phyloP scores from a whole-genome alignment of 805 yeast genomes.

The Lipomyces oligophaga region DNA sequence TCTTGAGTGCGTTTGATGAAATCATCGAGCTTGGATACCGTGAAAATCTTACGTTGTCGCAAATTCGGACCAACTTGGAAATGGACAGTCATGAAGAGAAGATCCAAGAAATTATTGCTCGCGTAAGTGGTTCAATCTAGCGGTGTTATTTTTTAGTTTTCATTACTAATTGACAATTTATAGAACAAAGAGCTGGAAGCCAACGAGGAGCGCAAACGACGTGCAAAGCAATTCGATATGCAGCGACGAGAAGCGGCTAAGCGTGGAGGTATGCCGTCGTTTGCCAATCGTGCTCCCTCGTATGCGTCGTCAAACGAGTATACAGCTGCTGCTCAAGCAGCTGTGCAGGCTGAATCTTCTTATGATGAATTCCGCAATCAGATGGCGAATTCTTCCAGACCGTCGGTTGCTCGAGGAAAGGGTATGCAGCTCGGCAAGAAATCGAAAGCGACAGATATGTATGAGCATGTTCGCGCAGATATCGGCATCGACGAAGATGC shows the following conservation, averaged over 20 bases:
- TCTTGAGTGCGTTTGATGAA: constrained; percentile 90
- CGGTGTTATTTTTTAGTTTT: too few species aligned
- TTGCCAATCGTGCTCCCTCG: constrained; percentile 11
- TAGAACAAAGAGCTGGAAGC: constrained; percentile 95
- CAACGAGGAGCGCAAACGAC: constrained; percentile 91
- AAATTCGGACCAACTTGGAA: constrained; percentile 82
- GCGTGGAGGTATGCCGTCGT: constrained; percentile 29
- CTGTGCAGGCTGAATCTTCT: constrained; percentile 15
- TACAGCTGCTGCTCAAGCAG: constrained; percentile 20
- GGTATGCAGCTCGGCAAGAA: constrained; percentile 76
- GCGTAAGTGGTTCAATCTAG: too few species aligned
- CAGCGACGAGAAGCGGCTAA: constrained; percentile 50
- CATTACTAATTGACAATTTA: not conserved
- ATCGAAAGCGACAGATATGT: constrained; percentile 36
- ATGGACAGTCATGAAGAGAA: constrained; percentile 99
- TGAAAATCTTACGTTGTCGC: constrained; percentile 76
- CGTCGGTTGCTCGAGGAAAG: constrained; percentile 48
- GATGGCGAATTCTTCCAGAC: constrained; percentile 11
- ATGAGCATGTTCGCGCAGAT: constrained; percentile 33
- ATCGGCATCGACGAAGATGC: constrained; percentile 33
- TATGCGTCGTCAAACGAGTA: constrained; percentile 19
- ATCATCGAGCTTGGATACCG: constrained; percentile 84
- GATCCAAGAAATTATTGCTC: constrained; percentile 89
- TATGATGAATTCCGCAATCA: constrained; percentile 20
- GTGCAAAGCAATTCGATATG: constrained; percentile 72